Evolutionary conservation across 2,329 filamentous ascomycete species (phyloP), one percentile per base, ranked within the genome.

Genomic region (Alternaria ethzedia): DNA sequence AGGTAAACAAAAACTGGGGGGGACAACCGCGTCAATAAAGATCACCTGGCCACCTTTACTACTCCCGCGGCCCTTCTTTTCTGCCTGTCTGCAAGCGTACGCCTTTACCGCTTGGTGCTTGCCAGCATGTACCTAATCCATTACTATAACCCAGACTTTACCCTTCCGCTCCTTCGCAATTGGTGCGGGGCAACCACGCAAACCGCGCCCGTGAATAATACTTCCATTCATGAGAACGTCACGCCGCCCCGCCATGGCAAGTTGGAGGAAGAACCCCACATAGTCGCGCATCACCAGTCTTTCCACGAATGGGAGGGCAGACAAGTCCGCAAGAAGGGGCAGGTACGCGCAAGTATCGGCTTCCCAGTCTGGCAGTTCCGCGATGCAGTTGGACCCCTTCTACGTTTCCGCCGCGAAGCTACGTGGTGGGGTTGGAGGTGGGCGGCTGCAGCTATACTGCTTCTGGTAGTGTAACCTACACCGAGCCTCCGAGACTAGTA

Each of bases 291-390:
- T 32, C 20, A 52, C 28, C 32, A 41, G n/a, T n/a, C 67, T 63
- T 63, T 71, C 71, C 71, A 73, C 70, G 65, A 73, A 73, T 73
- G 59, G 65, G 59, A 72, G 59, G 25, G 58, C 63, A 32, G 21
- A 8, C 17, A 63, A 59, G 57, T 65, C 67, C 64, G 64, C 63
- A 63, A 47, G 36, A 41, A 23, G 21, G 17, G 44, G 44, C 17
- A 47, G 23, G 56, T 47, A 52, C 11, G 45, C 28, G 26, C 13
- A 28, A 21, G 49, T 36, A 41, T 21, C 49, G 49, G 30, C 30
- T 52, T 52, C 49, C 49, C 28, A 52, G 30, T 36, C 28, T 10
- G 30, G 49, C 49, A 52, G 30, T 52, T 52, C 49, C 49, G 49
- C 36, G 36, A 41, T 41, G 36, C 36, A 17, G 36, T 41, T 41